phyloP scores from a whole-genome alignment of 345 rosid genomes.

The Salix arbutifolia region DNA sequence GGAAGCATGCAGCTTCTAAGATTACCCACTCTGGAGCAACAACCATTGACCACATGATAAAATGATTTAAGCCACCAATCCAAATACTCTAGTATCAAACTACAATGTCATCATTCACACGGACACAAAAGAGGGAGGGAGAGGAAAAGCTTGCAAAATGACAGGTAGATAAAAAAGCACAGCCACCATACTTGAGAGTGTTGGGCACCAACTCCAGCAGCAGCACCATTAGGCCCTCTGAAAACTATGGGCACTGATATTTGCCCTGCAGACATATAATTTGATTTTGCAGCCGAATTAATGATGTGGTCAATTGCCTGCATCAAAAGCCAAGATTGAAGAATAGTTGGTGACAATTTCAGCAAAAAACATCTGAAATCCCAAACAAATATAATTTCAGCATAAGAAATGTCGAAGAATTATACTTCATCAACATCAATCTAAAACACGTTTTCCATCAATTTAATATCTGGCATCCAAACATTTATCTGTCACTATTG shows the following conservation, averaged over 20 bases:
- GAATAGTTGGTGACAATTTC: neutral
- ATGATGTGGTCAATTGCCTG: slow-evolving; percentile 95
- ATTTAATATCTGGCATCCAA: neutral
- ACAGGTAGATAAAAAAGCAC: neutral
- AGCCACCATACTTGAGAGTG: slow-evolving; percentile 71
- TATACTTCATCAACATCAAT: neutral
- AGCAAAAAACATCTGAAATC: neutral
- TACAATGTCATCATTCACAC: no score
- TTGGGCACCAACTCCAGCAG: slow-evolving; percentile 98
- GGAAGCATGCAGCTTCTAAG: neutral
- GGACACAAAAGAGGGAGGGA: neutral
- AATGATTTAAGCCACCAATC: neutral
- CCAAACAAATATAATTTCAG: no score
- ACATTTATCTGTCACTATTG: neutral
- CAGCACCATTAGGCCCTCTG: slow-evolving; percentile 97
- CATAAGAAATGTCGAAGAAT: neutral
- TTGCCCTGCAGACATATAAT: slow-evolving; percentile 89
- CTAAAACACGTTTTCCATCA: neutral
- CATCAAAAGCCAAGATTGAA: slow-evolving; percentile 8
- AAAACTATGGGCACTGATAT: slow-evolving; percentile 78
- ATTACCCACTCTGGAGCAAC: neutral
- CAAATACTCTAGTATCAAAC: neutral
- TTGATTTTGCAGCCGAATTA: slow-evolving; percentile 82
- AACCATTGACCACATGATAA: neutral
- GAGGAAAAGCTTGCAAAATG: neutral